Base-by-base conservation (phyloP, 179 eudicot species). In the Patellifolia procumbens region DNA sequence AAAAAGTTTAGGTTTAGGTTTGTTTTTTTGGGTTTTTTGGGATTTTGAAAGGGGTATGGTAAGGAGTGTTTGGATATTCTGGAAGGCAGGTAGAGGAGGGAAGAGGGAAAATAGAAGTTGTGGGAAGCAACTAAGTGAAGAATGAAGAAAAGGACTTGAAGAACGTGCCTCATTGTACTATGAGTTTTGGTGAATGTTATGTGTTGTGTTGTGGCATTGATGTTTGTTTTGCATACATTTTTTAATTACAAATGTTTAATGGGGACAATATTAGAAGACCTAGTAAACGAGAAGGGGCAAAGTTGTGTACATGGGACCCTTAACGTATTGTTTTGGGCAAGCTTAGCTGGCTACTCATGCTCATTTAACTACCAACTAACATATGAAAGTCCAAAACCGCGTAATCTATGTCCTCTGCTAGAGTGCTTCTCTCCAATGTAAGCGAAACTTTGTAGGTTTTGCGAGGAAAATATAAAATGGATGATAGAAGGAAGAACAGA, bases 101-200 rank as follows among this genome's bases (percentile, higher is more conserved):
- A 59, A 34, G 12, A 42, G 48, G 20, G 59, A 52, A 74, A 51
- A 76, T 2, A 70, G 24, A 61, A 73, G 85, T 82, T 45, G 85
- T 85, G 87, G 87, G 80, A 19, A 71, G 83, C 83, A 65, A 85
- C 80, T 85, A 85, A 77, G 76, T 62, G 59, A 48, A 55, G 59
- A 59, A 58, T 26, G 13, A 12, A 6, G 78, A 58, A 71, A 56
- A 65, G 28, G 73, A 78, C 79, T 43, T 74, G 72, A 70, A 75
- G 63, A 79, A 85, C 87, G 87, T 85, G 87, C 85, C 13, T 12
- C 53, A 70, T 66, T 77, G 78, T 77, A 74, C 37, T 56, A 68
- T 34, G 7, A 45, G 17, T 42, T n/a, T 71, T 39, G 66, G 65
- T 62, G 49, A 43, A 60, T 32, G 65, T 73, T 28, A 43, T 35